A percentile compares a stretch with the other conserved stretches of the same genome.
Conservation (phyloP, 192 early-diverging fungal species). For the Podila minutissima region DNA sequence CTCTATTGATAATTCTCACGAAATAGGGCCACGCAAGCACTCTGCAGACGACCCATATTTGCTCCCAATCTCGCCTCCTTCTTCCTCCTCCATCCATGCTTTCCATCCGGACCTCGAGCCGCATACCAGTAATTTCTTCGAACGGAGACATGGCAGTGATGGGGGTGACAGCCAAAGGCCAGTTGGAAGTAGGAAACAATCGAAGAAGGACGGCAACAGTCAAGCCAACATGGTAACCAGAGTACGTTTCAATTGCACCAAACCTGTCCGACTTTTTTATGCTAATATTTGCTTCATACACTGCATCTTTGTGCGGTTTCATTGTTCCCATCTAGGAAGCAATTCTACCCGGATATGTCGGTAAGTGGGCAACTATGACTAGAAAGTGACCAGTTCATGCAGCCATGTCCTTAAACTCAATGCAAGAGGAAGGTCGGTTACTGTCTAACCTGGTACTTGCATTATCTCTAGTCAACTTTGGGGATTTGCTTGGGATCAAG, state of each 20-base stretch:
- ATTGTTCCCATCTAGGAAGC: too few relatives aligned
- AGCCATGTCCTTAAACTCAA: not conserved
- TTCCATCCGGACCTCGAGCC: constrained; percentile 19
- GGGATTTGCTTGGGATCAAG: constrained; percentile 33
- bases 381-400: too few relatives aligned
- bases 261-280: too few relatives aligned
- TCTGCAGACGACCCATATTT: constrained; percentile 28
- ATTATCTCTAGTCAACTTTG: constrained; percentile 15
- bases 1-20: not conserved
- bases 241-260: too few relatives aligned
- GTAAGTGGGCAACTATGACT: too few relatives aligned
- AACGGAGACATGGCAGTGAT: constrained; percentile 29
- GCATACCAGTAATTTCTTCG: not conserved
- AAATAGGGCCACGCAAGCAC: constrained; percentile 28
- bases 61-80: not conserved
- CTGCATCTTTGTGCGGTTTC: too few relatives aligned
- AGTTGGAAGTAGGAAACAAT: not conserved
- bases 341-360: too few relatives aligned
- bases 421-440: too few relatives aligned
- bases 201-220: not conserved
- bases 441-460: not conserved
- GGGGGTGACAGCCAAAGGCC: constrained; percentile 15
- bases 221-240: not conserved
- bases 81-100: constrained; percentile 7
- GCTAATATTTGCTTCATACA: too few relatives aligned